phyloP scores from a whole-genome alignment of 257 asterid genomes.

The Coffea eugenioides region DNA sequence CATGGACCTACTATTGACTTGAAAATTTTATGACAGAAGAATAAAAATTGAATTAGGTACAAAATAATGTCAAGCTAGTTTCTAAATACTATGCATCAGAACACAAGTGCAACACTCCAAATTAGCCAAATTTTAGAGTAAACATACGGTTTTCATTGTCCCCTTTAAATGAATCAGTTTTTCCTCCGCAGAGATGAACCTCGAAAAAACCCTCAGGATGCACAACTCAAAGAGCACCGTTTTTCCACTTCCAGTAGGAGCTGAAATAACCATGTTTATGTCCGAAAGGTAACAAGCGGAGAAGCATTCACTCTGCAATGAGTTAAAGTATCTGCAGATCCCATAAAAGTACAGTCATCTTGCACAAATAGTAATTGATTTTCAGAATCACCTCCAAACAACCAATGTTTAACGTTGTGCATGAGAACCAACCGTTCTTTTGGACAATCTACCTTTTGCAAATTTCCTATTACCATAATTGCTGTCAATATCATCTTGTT shows the following conservation, averaged over 20 bases:
- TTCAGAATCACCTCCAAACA: background rate
- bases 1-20: background rate
- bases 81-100: background rate
- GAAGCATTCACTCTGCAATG: conserved; percentile 97
- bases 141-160: conserved; percentile 77
- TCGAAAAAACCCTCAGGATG: conserved; percentile 92
- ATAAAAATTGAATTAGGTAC: background rate
- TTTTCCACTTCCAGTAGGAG: conserved; percentile 99
- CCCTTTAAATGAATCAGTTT: conserved; percentile 63
- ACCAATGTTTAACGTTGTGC: background rate
- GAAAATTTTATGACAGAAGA: background rate
- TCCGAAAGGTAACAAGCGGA: conserved; percentile 78
- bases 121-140: conserved; percentile 6
- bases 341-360: conserved; percentile 2
- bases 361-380: background rate
- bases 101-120: background rate
- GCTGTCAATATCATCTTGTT: background rate
- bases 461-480: background rate
- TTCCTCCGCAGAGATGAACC: conserved; percentile 64
- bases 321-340: conserved; percentile 75
- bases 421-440: background rate
- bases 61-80: background rate
- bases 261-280: conserved; percentile 92
- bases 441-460: background rate
- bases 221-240: conserved; percentile 93